Conservation (phyloP, 805 yeast genomes). For the Ascoidea rubescens region DNA sequence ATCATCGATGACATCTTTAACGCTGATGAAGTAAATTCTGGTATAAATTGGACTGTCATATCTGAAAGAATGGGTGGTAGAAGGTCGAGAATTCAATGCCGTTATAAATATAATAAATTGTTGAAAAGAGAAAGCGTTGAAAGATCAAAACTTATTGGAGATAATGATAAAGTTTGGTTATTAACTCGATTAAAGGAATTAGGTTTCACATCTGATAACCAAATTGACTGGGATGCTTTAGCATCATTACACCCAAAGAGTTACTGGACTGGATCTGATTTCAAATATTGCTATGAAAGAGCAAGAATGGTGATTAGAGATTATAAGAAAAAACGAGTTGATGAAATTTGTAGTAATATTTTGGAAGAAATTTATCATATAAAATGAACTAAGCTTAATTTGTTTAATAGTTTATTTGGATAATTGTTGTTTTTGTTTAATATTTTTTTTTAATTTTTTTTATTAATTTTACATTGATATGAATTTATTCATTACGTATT, state of each 20-base stretch:
- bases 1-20: conserved; percentile 37
- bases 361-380: conserved; percentile 8
- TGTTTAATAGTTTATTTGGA: no score
- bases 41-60: conserved; percentile 83
- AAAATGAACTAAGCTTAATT: no score
- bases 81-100: conserved; percentile 84
- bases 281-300: conserved; percentile 45
- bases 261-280: conserved; percentile 47
- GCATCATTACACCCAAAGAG: conserved; percentile 30
- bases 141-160: conserved; percentile 28
- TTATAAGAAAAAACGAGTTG: conserved; percentile 23
- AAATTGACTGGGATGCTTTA: conserved; percentile 41
- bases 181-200: conserved; percentile 30
- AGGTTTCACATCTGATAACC: conserved; percentile 25
- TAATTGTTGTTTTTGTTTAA: no score
- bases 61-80: conserved; percentile 83
- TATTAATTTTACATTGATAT: no score
- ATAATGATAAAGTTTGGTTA: conserved; percentile 36
- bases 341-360: conserved; percentile 18
- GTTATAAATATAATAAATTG: conserved; percentile 89
- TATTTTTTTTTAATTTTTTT: no score
- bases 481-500: no score
- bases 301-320: conserved; percentile 40
- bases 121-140: conserved; percentile 40
- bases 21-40: conserved; percentile 23